Evolutionary conservation across 2,329 filamentous ascomycete genomes (phyloP), one percentile per base, ranked within the genome.

Genomic region (Chaetomium sp.): DNA sequence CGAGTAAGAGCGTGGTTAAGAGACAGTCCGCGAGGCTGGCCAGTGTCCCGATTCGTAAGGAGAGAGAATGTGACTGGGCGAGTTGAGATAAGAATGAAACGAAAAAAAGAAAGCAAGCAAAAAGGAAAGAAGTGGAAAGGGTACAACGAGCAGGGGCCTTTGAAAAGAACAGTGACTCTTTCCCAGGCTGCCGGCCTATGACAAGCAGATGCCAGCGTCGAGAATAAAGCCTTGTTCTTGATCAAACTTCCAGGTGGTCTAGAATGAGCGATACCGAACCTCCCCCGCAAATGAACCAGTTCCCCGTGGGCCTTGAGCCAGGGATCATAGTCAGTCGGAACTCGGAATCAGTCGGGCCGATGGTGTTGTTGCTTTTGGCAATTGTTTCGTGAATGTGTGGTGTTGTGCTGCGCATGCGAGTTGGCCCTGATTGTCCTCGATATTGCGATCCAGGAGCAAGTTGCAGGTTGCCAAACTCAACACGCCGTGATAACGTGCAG

Each of bases 261-360:
- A 35, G 50, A 34, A 33, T 8, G 41, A 41, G 34, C 6, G 35
- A 49, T 45, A 45, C 48, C 44, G 44, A 54, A 49, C 42, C 33
- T 27, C 45, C 50, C 49, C 49, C 46, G 56, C 46, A 55, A 49
- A 50, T 50, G 42, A 55, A 51, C 10, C 37, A 47, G 45, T 27
- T 55, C 46, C 41, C 42, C 27, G 51, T 58, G 48, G 19, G 11
- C 27, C 19, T 19, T 3, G 37, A 44, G 14, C 48, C 38, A 32
- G n/a, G 11, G 14, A 38, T 14, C 55, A 54, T 52, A 51, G 42
- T 54, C 33, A 43, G 32, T 27, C 19, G 19, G 44, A 37, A 6
- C 27, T 33, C 27, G n/a, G 35, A 14, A 35, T 42, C 35, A 6
- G n/a, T 33, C 11, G 8, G 5, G 40, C 12, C 11, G 40, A 8